Conservation (phyloP, 73 alveolate species). For the Breviolum minutum region DNA sequence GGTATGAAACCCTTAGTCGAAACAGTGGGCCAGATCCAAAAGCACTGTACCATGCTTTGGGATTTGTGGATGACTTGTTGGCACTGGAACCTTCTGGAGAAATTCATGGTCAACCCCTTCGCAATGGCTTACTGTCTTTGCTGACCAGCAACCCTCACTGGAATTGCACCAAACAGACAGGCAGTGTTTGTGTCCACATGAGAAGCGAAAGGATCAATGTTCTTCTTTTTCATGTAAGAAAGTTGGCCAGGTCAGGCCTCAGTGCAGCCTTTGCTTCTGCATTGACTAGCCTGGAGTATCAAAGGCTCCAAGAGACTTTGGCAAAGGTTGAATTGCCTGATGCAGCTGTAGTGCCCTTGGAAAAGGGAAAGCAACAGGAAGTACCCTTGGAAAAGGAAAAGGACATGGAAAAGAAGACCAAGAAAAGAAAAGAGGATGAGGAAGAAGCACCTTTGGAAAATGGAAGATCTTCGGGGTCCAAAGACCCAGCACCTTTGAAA, state of each 20-base stretch:
- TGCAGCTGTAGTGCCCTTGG: not conserved
- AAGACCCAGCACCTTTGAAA: not conserved
- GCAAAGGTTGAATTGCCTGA: not conserved
- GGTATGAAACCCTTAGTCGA: too few relatives aligned
- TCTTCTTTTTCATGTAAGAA: not conserved
- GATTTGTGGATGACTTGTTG: too few relatives aligned
- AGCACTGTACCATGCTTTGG: too few relatives aligned
- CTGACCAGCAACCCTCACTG: too few relatives aligned
- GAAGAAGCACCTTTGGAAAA: not conserved
- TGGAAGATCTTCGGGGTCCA: not conserved
- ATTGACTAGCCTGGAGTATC: not conserved
- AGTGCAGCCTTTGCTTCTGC: not conserved
- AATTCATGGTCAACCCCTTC: too few relatives aligned
- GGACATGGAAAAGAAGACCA: not conserved
- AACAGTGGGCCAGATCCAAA: too few relatives aligned
- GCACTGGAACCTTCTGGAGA: too few relatives aligned
- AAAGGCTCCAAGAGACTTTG: not conserved
- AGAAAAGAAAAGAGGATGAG: not conserved
- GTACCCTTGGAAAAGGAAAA: not conserved
- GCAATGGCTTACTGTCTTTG: too few relatives aligned
- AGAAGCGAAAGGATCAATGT: constrained; percentile 2
- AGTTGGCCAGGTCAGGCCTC: not conserved
- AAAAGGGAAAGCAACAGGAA: not conserved
- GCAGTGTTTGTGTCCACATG: not conserved
- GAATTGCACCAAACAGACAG: not conserved